These are phyloP conservation scores for Colletotrichum ledebouriae DNA, from an alignment of 2,329 filamentous ascomycete species.

Conservation along the genomic window DNA sequence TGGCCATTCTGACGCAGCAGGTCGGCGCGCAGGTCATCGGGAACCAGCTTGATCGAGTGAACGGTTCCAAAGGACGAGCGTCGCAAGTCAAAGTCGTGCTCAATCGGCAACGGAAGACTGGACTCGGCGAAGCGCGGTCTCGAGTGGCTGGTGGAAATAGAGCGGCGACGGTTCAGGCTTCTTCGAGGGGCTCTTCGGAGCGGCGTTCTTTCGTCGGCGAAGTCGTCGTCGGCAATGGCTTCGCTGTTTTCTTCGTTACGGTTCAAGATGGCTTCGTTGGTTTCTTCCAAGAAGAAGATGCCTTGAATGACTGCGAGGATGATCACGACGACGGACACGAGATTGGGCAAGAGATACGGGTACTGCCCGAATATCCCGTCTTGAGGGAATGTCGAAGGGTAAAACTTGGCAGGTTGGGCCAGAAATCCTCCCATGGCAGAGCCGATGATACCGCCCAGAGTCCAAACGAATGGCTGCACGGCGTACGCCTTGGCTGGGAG, in stretches of 20 bases:
- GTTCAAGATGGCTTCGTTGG: conserved; percentile 47
- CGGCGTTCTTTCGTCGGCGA: conserved; percentile 48
- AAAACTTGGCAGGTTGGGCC: conserved; percentile 53
- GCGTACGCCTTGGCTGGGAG: conserved; percentile 51
- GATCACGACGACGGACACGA: conserved; percentile 74
- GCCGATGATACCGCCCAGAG: conserved; percentile 53
- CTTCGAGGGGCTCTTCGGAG: conserved; percentile 46
- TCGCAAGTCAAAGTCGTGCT: conserved; percentile 53
- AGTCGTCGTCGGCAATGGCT: conserved; percentile 45
- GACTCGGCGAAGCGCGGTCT: conserved; percentile 52
- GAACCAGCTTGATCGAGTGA: conserved; percentile 53
- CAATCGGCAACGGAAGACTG: conserved; percentile 50
- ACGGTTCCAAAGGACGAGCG: conserved; percentile 58
- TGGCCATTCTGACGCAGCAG: conserved; percentile 21
- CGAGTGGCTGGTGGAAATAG: conserved; percentile 44
- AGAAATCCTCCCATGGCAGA: conserved; percentile 55
- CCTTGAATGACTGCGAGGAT: conserved; percentile 74
- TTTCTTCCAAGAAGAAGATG: conserved; percentile 70
- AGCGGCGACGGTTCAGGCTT: conserved; percentile 38
- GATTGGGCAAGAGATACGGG: conserved; percentile 72
- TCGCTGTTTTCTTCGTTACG: conserved; percentile 37
- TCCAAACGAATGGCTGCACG: conserved; percentile 55
- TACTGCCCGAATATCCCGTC: conserved; percentile 68
- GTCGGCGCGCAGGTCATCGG: conserved; percentile 40
- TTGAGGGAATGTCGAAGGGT: conserved; percentile 52